Evolutionary conservation across 352 stramenopile genomes (phyloP).

Genomic region (Globisporangium echinulatum): DNA sequence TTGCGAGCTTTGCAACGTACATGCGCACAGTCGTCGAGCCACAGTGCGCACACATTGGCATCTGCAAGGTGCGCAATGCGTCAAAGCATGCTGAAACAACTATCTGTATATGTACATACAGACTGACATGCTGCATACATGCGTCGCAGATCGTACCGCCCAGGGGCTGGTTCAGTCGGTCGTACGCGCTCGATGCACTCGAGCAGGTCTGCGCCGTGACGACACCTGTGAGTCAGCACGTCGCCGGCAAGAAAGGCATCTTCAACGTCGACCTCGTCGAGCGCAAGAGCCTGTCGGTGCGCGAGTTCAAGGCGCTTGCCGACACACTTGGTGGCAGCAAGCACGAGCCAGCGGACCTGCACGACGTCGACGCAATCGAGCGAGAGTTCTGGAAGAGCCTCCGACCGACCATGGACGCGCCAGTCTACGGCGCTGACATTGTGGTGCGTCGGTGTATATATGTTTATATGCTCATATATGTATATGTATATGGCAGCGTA

Average conservation of each 20-base stretch:
- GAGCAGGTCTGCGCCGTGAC: constrained; percentile 33
- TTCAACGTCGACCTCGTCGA: constrained; percentile 90
- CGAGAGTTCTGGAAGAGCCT: constrained; percentile 87
- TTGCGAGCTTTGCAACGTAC: constrained; percentile 80
- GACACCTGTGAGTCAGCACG: constrained; percentile 75
- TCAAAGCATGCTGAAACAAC: no score
- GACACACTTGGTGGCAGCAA: constrained; percentile 23
- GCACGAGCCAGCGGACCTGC: constrained; percentile 11
- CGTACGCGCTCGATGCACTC: constrained; percentile 51
- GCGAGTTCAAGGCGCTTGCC: constrained; percentile 55
- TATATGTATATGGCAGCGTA: background rate
- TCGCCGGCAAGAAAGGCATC: constrained; percentile 85
- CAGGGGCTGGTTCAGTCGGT: constrained; percentile 65
- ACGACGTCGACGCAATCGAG: constrained; percentile 53
- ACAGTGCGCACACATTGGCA: constrained; percentile 64
- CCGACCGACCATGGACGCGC: constrained; percentile 78
- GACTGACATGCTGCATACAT: no score
- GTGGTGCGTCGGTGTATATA: constrained; percentile 31
- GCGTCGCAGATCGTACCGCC: constrained; percentile 51
- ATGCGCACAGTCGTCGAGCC: constrained; percentile 79
- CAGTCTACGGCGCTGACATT: constrained; percentile 89
- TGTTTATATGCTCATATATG: background rate
- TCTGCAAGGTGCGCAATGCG: constrained; percentile 77
- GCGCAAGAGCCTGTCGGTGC: constrained; percentile 56
- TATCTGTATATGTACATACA: no score